A percentile compares a stretch with the other conserved stretches of the same genome.
Evolutionary conservation across 2,329 filamentous ascomycete species (phyloP).

Genomic region (Orbilia ellipsospora): DNA sequence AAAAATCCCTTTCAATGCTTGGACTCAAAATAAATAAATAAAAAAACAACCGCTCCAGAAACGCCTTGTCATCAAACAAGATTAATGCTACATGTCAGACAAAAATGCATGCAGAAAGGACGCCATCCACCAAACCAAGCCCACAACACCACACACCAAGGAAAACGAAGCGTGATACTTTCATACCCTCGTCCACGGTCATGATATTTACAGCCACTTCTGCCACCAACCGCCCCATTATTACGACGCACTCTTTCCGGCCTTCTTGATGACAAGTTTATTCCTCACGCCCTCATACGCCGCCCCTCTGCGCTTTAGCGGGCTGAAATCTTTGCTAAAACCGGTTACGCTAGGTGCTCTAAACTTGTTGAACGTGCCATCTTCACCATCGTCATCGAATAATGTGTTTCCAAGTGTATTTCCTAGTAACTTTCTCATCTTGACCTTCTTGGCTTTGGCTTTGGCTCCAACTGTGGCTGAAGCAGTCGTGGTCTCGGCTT

Average conservation of each 20-base stretch:
- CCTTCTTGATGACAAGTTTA: slow-evolving; percentile 47
- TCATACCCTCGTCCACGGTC: slow-evolving; percentile 40
- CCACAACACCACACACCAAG: slow-evolving; percentile 35
- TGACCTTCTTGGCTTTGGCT: slow-evolving; percentile 63
- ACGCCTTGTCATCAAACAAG: slow-evolving; percentile 17
- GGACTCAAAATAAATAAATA: slow-evolving; percentile 2
- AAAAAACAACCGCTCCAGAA: slow-evolving; percentile 33
- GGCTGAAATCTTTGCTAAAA: slow-evolving; percentile 56
- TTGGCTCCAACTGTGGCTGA: slow-evolving; percentile 40
- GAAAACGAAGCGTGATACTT: slow-evolving; percentile 17
- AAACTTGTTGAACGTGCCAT: slow-evolving; percentile 60
- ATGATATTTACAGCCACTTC: slow-evolving; percentile 49
- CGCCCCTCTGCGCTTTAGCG: slow-evolving; percentile 59
- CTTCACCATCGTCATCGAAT: slow-evolving; percentile 76
- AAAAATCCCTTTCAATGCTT: not conserved
- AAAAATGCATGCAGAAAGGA: slow-evolving; percentile 9
- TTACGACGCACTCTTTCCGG: slow-evolving; percentile 3
- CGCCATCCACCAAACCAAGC: slow-evolving; percentile 6
- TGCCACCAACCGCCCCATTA: not conserved
- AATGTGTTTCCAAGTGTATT: slow-evolving; percentile 72
- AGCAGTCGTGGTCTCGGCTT: slow-evolving; percentile 34
- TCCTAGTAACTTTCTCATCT: slow-evolving; percentile 78
- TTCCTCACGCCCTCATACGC: slow-evolving; percentile 40
- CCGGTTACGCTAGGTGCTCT: slow-evolving; percentile 49
- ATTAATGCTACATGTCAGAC: not conserved